A percentile compares a stretch with the other conserved stretches of the same genome.
phyloP scores from a whole-genome alignment of 2,329 filamentous ascomycete genomes.

The Nothophaeocryptopus gaeumannii region DNA sequence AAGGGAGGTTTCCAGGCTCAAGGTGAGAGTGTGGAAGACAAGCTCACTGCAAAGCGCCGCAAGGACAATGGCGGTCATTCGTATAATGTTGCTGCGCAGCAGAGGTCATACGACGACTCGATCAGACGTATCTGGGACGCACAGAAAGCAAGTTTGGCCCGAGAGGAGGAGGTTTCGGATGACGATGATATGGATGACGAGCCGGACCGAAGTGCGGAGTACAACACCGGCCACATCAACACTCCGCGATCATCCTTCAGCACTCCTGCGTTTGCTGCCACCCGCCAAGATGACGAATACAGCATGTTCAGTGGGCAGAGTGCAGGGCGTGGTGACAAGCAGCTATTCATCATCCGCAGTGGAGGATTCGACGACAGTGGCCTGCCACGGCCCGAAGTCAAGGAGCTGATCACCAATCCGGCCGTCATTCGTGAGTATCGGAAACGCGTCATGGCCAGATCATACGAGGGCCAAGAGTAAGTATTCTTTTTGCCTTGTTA shows the following conservation, averaged over 20 bases:
- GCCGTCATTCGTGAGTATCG: conserved; percentile 87
- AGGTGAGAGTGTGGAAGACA: conserved; percentile 82
- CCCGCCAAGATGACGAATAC: conserved; percentile 74
- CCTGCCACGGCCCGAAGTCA: conserved; percentile 41
- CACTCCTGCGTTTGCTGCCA: conserved; percentile 53
- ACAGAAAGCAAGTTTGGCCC: conserved; percentile 75
- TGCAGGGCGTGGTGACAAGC: conserved; percentile 53
- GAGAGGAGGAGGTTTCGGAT: conserved; percentile 72
- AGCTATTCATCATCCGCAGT: conserved; percentile 71
- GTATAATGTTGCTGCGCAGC: conserved; percentile 95
- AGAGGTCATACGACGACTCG: conserved; percentile 85
- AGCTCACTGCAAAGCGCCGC: conserved; percentile 72
- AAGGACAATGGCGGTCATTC: conserved; percentile 79
- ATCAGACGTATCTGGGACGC: conserved; percentile 91
- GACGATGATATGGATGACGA: conserved; percentile 61
- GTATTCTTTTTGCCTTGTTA: background rate
- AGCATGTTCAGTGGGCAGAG: conserved; percentile 51
- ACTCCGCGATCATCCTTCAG: conserved; percentile 66
- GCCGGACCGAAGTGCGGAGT: conserved; percentile 47
- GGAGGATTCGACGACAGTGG: conserved; percentile 59
- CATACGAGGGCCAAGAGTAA: conserved; percentile 70
- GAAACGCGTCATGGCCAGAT: conserved; percentile 68
- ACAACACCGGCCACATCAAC: conserved; percentile 42
- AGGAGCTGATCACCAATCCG: conserved; percentile 54
- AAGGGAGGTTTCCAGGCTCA: conserved; percentile 94